A percentile compares a stretch with the other conserved stretches of the same genome.
These are phyloP conservation scores for Pseudogymnoascus sp. DNA, from an alignment of 2,329 filamentous ascomycete genomes.

Conservation along the genomic window DNA sequence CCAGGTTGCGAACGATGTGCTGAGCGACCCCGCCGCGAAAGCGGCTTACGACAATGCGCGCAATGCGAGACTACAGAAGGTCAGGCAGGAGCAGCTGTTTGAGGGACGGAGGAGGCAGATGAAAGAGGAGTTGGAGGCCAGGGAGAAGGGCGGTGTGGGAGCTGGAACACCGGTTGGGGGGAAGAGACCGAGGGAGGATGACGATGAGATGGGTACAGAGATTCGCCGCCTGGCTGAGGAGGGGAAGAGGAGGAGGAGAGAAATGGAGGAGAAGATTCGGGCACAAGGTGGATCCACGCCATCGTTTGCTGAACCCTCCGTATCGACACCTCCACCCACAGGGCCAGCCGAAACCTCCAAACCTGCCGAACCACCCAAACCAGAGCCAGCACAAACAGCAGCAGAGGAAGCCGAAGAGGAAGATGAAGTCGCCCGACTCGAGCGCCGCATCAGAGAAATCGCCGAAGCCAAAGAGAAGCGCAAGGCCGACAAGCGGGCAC, in stretches of 20 bases:
- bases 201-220: constrained; percentile 41
- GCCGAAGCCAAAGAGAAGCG: constrained; percentile 32
- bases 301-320: constrained; percentile 7
- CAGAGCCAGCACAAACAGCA: constrained; percentile 7
- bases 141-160: constrained; percentile 50
- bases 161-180: constrained; percentile 43
- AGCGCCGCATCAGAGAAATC: constrained; percentile 35
- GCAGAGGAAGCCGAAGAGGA: constrained; percentile 27
- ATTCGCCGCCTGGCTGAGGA: constrained; percentile 45
- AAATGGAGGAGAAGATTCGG: constrained; percentile 35
- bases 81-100: constrained; percentile 64
- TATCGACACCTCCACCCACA: constrained; percentile 17
- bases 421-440: constrained; percentile 37
- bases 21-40: constrained; percentile 62
- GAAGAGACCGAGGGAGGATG: constrained; percentile 48
- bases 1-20: constrained; percentile 77
- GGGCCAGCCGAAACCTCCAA: constrained; percentile 14
- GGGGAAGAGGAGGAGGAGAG: constrained; percentile 41
- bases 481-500: constrained; percentile 32
- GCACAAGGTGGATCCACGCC: constrained; percentile 16
- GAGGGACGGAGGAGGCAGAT: constrained; percentile 65
- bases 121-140: constrained; percentile 76
- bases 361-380: constrained; percentile 8
- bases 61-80: constrained; percentile 60
- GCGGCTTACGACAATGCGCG: constrained; percentile 71